Conservation (phyloP, 208 protist genomes). For the Strigomonas galati region DNA sequence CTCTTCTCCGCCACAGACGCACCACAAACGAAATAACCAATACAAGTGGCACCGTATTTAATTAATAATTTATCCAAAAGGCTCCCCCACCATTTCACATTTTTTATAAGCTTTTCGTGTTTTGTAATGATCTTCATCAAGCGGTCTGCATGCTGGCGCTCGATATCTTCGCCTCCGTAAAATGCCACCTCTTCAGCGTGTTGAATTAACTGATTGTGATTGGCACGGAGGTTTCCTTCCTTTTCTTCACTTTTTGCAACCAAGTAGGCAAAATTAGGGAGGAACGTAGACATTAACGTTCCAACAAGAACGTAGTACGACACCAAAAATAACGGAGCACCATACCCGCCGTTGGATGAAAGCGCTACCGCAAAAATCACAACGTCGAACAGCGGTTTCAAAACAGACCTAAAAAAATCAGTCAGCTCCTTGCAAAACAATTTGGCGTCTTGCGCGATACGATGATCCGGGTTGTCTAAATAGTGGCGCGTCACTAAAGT, state of each 20-base stretch:
- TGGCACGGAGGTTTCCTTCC: slow-evolving; percentile 74
- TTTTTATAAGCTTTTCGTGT: slow-evolving; percentile 70
- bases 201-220: slow-evolving; percentile 74
- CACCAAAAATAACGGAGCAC: slow-evolving; percentile 48
- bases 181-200: slow-evolving; percentile 92
- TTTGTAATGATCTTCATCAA: slow-evolving; percentile 56
- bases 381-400: slow-evolving; percentile 83
- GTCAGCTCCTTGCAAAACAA: slow-evolving; percentile 74
- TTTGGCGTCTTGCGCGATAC: slow-evolving; percentile 69
- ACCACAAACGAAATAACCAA: slow-evolving; percentile 75
- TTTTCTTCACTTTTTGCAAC: slow-evolving; percentile 66
- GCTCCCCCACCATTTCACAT: slow-evolving; percentile 58
- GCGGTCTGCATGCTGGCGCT: slow-evolving; percentile 69
- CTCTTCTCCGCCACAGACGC: slow-evolving; percentile 42
- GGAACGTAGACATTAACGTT: slow-evolving; percentile 39
- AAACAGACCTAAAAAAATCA: slow-evolving; percentile 57
- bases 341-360: slow-evolving; percentile 42
- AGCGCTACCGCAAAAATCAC: slow-evolving; percentile 67
- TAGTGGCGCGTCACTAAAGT: slow-evolving; percentile 38
- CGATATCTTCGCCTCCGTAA: slow-evolving; percentile 82
- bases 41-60: slow-evolving; percentile 70
- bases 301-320: slow-evolving; percentile 76
- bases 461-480: slow-evolving; percentile 79
- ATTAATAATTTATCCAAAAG: slow-evolving; percentile 65
- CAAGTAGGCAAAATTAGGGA: slow-evolving; percentile 74